A percentile compares a stretch with the other conserved stretches of the same genome.
Conservation (phyloP, 139 green algal species). For the Deuterostichococcus epilithicus region DNA sequence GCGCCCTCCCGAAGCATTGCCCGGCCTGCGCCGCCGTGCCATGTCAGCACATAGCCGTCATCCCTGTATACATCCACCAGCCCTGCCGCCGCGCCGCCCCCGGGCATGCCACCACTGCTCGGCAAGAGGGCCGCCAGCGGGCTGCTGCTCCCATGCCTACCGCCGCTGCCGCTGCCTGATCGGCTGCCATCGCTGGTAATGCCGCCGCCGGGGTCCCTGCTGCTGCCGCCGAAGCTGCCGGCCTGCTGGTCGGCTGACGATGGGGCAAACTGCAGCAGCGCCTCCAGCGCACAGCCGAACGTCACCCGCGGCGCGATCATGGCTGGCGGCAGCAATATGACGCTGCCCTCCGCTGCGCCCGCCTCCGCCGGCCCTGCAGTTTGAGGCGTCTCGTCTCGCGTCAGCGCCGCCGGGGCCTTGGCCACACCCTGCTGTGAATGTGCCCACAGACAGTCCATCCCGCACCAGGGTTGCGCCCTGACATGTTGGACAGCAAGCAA, state of each 20-base stretch:
- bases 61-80: slow-evolving; percentile 35
- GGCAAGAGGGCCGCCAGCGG: background rate
- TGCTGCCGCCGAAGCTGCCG: background rate
- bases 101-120: background rate
- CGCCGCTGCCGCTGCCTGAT: background rate
- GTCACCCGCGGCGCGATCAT: background rate
- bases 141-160: background rate
- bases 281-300: background rate
- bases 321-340: background rate
- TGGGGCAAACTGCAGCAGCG: background rate
- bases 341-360: background rate
- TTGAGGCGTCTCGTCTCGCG: no score
- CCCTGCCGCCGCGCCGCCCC: slow-evolving; percentile 1
- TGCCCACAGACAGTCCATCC: no score
- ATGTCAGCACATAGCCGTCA: slow-evolving; percentile 60
- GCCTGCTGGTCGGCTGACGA: background rate
- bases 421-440: no score
- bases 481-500: no score
- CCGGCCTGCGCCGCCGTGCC: slow-evolving; percentile 26
- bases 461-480: no score
- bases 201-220: background rate
- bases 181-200: no score
- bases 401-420: no score
- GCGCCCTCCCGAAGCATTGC: slow-evolving; percentile 53
- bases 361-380: background rate